Base-by-base conservation (phyloP, 495 filamentous ascomycete genomes). In the Hyaloscypha finlandica region DNA sequence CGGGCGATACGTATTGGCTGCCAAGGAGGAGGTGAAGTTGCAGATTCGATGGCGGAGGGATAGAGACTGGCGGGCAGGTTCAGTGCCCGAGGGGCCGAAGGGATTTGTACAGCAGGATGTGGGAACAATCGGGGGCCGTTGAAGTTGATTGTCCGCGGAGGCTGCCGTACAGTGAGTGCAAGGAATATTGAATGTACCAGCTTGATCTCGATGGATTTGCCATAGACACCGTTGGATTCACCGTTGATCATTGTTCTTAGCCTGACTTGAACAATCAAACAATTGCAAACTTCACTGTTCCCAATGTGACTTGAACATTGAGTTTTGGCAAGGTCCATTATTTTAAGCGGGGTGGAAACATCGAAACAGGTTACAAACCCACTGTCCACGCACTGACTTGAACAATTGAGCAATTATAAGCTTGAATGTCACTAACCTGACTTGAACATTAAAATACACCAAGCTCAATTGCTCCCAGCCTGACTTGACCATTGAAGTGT, bases 41-140 rank as follows among this genome's bases (percentile, higher is more conserved):
- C 63, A 68, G 63, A 61, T 66, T 37, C 58, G 56, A 31, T 71
- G 70, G 70, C 53, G 59, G 59, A 33, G 25, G 35, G 48, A 33
- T 20, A 45, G 63, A 3, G 63, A 71, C 30, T 68, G 66, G 66
- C 69, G 64, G 32, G 65, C 52, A 42, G 68, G 64, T 31, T 61
- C 52, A 11, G 22, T 51, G 16, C 69, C 51, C 35, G 4, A 61
- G 12, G 53, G 31, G n/a, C 35, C 35, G 35, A n/a, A 39, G 35
- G 9, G 6, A 9, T 11, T 16, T 48, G 35, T n/a, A 22, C 6
- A 16, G 29, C 6, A 2, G 8, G 53, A 8, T 64, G 22, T 48
- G 11, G 48, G 32, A 60, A 20, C 20, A 32, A 42, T 39, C 16
- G 42, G 30, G 53, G 52, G 42, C 11, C n/a, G 63, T 32, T 39